Percentiles rank a stretch among this genome's conserved stretches.
phyloP scores from a whole-genome alignment of 306 rosid species.

The Mucuna pruriens region DNA sequence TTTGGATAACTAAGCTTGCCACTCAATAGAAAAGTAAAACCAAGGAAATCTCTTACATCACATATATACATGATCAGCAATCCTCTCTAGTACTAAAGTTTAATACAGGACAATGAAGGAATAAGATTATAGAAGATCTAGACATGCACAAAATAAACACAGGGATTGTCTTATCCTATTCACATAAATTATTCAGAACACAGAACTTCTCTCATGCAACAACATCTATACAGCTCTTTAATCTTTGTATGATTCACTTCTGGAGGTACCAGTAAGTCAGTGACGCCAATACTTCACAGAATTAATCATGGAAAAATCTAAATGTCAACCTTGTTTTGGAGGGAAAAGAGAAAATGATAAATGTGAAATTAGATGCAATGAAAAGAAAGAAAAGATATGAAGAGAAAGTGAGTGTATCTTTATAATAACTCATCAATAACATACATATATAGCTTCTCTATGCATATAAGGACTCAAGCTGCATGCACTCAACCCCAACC shows the following conservation, averaged over 20 bases:
- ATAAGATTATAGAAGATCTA: neutral
- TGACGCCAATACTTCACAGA: too few species aligned
- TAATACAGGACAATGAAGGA: neutral
- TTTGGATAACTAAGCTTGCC: neutral
- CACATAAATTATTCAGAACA: too few species aligned
- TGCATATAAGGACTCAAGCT: neutral
- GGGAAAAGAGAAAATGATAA: too few species aligned
- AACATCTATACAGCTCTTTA: neutral
- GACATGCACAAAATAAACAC: neutral
- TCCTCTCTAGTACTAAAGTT: neutral
- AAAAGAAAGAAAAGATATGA: too few species aligned
- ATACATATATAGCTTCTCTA: neutral
- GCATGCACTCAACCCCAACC: too few species aligned
- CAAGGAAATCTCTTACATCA: neutral
- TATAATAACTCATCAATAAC: too few species aligned
- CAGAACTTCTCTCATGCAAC: neutral
- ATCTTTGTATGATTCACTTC: constrained; percentile 9
- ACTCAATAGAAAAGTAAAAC: neutral
- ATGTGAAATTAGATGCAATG: too few species aligned
- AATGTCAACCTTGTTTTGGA: too few species aligned
- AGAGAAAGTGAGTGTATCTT: too few species aligned
- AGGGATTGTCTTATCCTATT: neutral
- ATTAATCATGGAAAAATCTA: too few species aligned
- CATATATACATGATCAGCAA: neutral
- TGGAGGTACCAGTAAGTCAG: neutral